These are phyloP conservation scores for Cucurbita maxima DNA, from an alignment of 306 rosid species.

Conservation along the genomic window DNA sequence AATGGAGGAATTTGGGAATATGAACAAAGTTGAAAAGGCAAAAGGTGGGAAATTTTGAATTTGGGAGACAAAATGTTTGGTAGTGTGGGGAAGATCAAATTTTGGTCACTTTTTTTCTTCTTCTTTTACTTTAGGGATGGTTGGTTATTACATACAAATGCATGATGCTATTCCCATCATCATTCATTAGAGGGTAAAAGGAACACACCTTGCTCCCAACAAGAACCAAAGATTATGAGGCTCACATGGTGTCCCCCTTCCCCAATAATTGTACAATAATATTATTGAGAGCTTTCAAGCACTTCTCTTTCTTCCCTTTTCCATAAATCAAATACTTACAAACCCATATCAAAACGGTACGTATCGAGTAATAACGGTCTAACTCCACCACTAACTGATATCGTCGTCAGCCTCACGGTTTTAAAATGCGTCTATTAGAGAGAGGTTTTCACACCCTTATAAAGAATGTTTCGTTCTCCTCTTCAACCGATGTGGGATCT, in stretches of 20 bases:
- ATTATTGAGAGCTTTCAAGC: neutral
- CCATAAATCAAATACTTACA: no score
- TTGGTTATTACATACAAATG: slow-evolving; percentile 28
- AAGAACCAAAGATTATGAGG: slow-evolving; percentile 9
- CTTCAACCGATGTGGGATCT: no score
- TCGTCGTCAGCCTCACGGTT: no score
- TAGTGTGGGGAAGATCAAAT: neutral
- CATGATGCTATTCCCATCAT: slow-evolving; percentile 25
- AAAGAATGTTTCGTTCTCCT: no score
- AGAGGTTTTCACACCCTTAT: no score
- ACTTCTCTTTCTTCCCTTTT: neutral
- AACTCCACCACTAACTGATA: no score
- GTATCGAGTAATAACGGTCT: no score
- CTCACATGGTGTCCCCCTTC: neutral
- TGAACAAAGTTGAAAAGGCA: slow-evolving; percentile 2
- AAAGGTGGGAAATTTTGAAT: slow-evolving; percentile 7
- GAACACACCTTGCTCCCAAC: slow-evolving; percentile 54
- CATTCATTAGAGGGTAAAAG: slow-evolving; percentile 27
- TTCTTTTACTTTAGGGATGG: slow-evolving; percentile 22
- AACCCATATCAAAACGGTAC: no score
- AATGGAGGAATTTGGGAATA: neutral
- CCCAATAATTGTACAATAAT: slow-evolving; percentile 6
- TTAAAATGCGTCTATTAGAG: no score
- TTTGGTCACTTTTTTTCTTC: neutral
- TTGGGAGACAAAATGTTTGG: slow-evolving; percentile 8